A percentile compares a stretch with the other conserved stretches of the same genome.
phyloP scores from a whole-genome alignment of 2,329 filamentous ascomycete species.

The Phialocephala sp. region DNA sequence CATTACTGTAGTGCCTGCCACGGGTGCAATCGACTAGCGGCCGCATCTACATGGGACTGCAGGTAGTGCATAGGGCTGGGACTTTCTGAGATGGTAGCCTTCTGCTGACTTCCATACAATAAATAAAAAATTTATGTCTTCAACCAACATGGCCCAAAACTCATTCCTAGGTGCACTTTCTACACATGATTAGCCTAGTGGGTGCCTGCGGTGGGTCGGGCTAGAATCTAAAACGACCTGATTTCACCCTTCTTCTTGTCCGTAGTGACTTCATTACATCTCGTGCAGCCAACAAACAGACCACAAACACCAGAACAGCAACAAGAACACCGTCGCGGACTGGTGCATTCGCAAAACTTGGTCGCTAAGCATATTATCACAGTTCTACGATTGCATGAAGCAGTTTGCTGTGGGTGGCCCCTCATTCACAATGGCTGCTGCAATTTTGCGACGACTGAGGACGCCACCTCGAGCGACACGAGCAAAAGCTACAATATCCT shows the following conservation, averaged over 20 bases:
- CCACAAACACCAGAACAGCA: neutral
- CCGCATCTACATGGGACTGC: constrained; percentile 2
- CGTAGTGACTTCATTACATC: constrained; percentile 2
- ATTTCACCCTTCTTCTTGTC: neutral
- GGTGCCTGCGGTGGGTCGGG: neutral
- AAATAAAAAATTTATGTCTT: constrained; percentile 4
- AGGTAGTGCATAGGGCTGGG: constrained; percentile 2
- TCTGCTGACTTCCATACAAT: neutral
- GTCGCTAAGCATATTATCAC: neutral
- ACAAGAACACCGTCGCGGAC: neutral
- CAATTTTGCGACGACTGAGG: constrained; percentile 18
- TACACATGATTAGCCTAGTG: neutral
- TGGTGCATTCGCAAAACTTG: neutral
- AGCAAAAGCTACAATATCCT: constrained; percentile 36
- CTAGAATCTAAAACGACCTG: neutral
- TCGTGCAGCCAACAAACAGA: neutral
- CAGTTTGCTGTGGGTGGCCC: neutral
- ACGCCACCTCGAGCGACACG: constrained; percentile 32
- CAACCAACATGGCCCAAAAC: neutral
- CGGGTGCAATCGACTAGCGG: neutral
- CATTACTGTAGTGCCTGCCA: too few species aligned
- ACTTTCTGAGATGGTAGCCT: constrained; percentile 1
- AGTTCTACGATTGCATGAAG: neutral
- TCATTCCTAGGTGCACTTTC: neutral
- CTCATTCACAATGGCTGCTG: constrained; percentile 22